Evolutionary conservation across 805 yeast species (phyloP).

Genomic region (Ogataea glucozyma): DNA sequence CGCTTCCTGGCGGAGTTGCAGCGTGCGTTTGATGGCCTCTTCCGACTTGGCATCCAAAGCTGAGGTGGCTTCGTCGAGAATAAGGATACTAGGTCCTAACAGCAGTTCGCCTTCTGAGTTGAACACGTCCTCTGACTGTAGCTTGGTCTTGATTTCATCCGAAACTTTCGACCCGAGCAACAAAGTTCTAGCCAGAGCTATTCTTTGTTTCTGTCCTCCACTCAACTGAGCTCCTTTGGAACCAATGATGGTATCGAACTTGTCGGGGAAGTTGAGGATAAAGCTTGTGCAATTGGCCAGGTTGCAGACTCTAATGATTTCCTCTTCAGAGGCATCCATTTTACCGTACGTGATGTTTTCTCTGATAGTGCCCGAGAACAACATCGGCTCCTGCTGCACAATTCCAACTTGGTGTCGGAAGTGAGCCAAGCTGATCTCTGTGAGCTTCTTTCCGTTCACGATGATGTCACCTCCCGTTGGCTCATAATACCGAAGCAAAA

Average conservation of each 20-base stretch:
- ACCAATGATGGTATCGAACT: constrained; percentile 80
- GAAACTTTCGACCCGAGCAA: constrained; percentile 44
- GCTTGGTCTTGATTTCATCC: constrained; percentile 6
- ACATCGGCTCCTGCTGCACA: constrained; percentile 89
- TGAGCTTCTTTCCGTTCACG: constrained; percentile 65
- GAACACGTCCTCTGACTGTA: constrained; percentile 17
- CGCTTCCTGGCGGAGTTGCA: constrained; percentile 52
- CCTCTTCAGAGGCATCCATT: constrained; percentile 58
- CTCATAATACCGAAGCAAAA: constrained; percentile 82
- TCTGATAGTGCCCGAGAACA: constrained; percentile 81
- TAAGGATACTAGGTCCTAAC: constrained; percentile 68
- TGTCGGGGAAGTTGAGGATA: constrained; percentile 74
- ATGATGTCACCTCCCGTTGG: constrained; percentile 63
- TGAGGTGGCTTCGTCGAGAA: constrained; percentile 92
- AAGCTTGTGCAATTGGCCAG: constrained; percentile 76
- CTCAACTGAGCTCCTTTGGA: constrained; percentile 85
- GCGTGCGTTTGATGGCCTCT: constrained; percentile 75
- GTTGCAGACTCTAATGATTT: constrained; percentile 58
- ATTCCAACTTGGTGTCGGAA: constrained; percentile 79
- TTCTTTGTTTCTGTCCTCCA: constrained; percentile 94
- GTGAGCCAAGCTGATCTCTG: constrained; percentile 66
- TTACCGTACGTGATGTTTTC: constrained; percentile 84
- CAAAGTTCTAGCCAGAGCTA: constrained; percentile 87
- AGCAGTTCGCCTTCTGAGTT: constrained; percentile 28
- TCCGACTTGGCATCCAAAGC: constrained; percentile 91